Conservation (phyloP, 345 rosid species). For the Gossypium arboreum region DNA sequence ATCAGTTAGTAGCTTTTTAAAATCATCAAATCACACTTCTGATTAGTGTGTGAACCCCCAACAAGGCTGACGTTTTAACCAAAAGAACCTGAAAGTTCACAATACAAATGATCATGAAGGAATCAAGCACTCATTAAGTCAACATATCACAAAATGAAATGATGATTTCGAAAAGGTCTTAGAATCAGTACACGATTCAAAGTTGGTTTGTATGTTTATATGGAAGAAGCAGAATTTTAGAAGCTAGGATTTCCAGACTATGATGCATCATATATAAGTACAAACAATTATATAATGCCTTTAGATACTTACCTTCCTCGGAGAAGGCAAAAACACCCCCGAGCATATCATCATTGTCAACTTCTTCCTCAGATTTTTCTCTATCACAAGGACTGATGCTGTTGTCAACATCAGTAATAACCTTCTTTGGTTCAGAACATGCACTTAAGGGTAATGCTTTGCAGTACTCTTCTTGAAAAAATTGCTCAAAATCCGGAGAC, state of each 20-base stretch:
- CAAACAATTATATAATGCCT: background rate
- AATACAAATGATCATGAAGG: background rate
- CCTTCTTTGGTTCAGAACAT: constrained; percentile 37
- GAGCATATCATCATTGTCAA: constrained; percentile 70
- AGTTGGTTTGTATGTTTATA: background rate
- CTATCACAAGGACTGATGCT: constrained; percentile 48
- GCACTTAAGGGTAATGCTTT: constrained; percentile 29
- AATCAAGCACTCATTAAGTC: constrained; percentile 11
- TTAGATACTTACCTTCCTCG: constrained; percentile 64
- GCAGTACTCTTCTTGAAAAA: constrained; percentile 67
- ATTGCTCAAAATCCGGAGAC: constrained; percentile 61
- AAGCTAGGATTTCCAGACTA: background rate
- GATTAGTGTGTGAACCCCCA: constrained; percentile 42
- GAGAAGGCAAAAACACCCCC: constrained; percentile 96
- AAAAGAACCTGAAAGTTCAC: constrained; percentile 16
- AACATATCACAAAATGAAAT: constrained; percentile 37
- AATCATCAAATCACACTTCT: constrained; percentile 22
- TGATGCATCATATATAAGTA: background rate
- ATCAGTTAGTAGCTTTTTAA: constrained; percentile 47
- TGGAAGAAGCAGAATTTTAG: background rate
- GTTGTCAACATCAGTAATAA: constrained; percentile 36
- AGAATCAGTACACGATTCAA: background rate
- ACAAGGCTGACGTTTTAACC: constrained; percentile 20
- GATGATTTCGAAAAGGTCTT: constrained; percentile 5
- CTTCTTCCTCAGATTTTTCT: constrained; percentile 65